Conservation (phyloP, 2,329 filamentous ascomycete genomes). For the Talaromyces sp. region DNA sequence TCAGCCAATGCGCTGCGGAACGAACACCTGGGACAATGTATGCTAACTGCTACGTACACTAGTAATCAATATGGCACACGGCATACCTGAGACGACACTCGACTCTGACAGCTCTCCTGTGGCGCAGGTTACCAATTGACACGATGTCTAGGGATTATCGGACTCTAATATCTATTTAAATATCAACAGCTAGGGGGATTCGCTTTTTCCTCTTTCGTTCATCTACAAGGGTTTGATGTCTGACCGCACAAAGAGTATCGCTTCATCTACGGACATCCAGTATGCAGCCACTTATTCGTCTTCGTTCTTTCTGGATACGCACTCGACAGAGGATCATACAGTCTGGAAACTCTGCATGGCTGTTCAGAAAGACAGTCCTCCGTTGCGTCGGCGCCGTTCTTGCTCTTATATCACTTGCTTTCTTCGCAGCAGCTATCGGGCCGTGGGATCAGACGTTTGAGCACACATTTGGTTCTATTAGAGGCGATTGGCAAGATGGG, state of each 20-base stretch:
- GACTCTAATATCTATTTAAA: background rate
- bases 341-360: conserved; percentile 4
- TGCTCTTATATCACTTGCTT: conserved; percentile 19
- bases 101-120: background rate
- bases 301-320: conserved; percentile 7
- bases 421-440: conserved; percentile 22
- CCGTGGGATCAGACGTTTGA: conserved; percentile 23
- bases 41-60: background rate
- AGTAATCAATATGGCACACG: background rate
- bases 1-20: background rate
- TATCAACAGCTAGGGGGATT: background rate
- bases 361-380: conserved; percentile 14
- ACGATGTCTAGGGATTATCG: background rate
- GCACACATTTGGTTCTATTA: conserved; percentile 18
- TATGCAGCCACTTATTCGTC: background rate
- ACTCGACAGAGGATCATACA: conserved; percentile 2
- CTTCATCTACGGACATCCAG: background rate
- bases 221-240: background rate
- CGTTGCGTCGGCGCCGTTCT: conserved; percentile 15
- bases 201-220: background rate
- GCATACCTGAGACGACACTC: background rate
- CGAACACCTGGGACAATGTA: background rate
- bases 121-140: background rate
- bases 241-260: background rate
- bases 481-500: conserved; percentile 27